phyloP scores from a whole-genome alignment of 2,329 filamentous ascomycete genomes.

The Xylaria sp. region DNA sequence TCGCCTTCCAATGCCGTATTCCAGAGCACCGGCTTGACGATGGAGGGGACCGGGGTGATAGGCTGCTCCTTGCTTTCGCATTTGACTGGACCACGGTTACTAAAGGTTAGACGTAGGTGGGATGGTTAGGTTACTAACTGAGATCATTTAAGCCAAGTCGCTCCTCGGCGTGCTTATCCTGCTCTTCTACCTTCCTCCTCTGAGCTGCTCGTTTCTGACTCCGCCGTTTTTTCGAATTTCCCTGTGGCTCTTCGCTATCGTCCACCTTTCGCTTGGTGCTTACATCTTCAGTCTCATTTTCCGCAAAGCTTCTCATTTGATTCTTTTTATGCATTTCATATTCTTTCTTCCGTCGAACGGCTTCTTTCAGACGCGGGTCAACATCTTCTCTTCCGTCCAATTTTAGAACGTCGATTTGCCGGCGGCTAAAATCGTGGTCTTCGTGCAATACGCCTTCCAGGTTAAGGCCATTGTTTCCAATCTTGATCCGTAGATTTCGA shows the following conservation, averaged over 20 bases:
- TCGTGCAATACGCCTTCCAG: conserved; percentile 79
- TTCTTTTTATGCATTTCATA: conserved; percentile 63
- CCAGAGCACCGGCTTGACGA: conserved; percentile 55
- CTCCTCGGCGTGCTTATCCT: conserved; percentile 46
- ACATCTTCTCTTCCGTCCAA: conserved; percentile 54
- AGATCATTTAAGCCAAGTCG: conserved; percentile 51
- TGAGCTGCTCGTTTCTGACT: conserved; percentile 45
- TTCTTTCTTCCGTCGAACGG: conserved; percentile 71
- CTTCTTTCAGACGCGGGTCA: conserved; percentile 63
- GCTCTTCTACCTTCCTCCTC: conserved; percentile 43
- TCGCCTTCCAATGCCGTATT: conserved; percentile 57
- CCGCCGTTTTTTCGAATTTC: conserved; percentile 46
- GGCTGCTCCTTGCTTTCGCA: conserved; percentile 57
- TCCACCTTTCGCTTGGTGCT: conserved; percentile 42
- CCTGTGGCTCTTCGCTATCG: conserved; percentile 30
- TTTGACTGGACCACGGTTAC: conserved; percentile 54
- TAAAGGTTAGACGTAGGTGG: background rate
- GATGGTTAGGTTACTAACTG: conserved; percentile 26
- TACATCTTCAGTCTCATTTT: conserved; percentile 24
- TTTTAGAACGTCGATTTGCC: conserved; percentile 69
- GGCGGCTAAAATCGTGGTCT: conserved; percentile 62
- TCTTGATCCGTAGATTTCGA: conserved; percentile 77
- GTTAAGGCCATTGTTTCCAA: conserved; percentile 60
- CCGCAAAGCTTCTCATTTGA: conserved; percentile 41
- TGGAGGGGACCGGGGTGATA: conserved; percentile 52